phyloP scores from a whole-genome alignment of 2,329 filamentous ascomycete genomes.

The Sclerotinia minor region DNA sequence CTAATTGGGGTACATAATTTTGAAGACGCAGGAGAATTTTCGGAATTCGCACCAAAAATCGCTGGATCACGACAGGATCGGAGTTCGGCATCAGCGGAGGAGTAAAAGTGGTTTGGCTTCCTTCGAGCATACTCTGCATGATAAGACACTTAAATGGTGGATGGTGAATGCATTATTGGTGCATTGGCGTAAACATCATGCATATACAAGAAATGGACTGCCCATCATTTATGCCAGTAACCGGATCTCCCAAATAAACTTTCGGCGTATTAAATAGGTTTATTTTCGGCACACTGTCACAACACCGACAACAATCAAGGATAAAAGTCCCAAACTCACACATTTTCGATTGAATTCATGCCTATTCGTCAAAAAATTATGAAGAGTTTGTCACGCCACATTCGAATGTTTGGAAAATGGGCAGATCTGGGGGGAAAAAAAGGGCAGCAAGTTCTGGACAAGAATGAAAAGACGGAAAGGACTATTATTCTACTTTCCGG shows the following conservation, averaged over 20 bases:
- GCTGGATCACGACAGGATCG: background rate
- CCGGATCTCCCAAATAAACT: background rate
- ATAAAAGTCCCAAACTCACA: background rate
- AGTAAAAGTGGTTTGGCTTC: background rate
- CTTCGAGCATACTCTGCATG: background rate
- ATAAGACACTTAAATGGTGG: background rate
- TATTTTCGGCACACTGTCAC: background rate
- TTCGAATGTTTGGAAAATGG: background rate
- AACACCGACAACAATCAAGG: background rate
- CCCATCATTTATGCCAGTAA: background rate
- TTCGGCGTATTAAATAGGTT: background rate
- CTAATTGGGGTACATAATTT: background rate
- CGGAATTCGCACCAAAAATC: background rate
- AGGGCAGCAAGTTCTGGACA: background rate
- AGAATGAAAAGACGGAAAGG: background rate
- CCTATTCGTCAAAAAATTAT: background rate
- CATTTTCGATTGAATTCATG: background rate
- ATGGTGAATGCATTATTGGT: background rate
- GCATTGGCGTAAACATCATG: background rate
- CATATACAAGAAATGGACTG: background rate
- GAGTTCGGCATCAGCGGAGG: background rate
- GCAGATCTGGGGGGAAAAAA: background rate
- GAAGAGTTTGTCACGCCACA: background rate
- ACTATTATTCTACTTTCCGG: conserved; percentile 41
- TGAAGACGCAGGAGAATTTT: background rate